Percentiles rank a stretch among this genome's conserved stretches.
phyloP scores from a whole-genome alignment of 305 asterid genomes.

The Rubia tinctorum region DNA sequence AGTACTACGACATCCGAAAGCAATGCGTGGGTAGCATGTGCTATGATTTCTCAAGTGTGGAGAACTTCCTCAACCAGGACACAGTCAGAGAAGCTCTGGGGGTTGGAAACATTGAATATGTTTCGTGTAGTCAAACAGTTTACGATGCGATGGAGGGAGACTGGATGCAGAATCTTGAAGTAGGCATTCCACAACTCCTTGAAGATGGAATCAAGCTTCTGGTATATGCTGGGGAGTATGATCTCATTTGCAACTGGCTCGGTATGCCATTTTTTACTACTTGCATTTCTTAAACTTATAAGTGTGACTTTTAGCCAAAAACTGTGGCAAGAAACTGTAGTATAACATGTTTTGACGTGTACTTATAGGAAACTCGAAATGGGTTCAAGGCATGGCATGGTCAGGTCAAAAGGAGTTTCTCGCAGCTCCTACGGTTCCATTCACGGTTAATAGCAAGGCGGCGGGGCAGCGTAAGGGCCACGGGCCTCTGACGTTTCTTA shows the following conservation, averaged over 20 bases:
- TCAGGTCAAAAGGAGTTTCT: conserved; percentile 53
- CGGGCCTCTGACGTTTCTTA: conserved; percentile 66
- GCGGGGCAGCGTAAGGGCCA: conserved; percentile 60
- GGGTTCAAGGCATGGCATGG: conserved; percentile 85
- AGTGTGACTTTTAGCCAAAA: too few species aligned
- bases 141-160: neutral
- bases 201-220: conserved; percentile 5
- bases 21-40: conserved; percentile 1
- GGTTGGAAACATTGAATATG: neutral
- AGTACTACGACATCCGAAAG: conserved; percentile 9
- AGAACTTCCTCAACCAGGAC: conserved; percentile 1
- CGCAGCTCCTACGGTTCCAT: conserved; percentile 41
- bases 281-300: neutral
- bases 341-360: neutral
- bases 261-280: neutral
- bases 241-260: conserved; percentile 14
- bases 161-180: conserved; percentile 11
- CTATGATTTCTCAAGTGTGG: conserved; percentile 7
- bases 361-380: conserved; percentile 59
- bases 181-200: conserved; percentile 8
- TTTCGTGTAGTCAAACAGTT: conserved; percentile 3
- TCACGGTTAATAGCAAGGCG: conserved; percentile 52
- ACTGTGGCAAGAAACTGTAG: neutral
- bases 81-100: conserved; percentile 1
- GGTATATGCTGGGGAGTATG: conserved; percentile 8